phyloP scores from a whole-genome alignment of 495 filamentous ascomycete species.

The Penicillium ochrochloron region DNA sequence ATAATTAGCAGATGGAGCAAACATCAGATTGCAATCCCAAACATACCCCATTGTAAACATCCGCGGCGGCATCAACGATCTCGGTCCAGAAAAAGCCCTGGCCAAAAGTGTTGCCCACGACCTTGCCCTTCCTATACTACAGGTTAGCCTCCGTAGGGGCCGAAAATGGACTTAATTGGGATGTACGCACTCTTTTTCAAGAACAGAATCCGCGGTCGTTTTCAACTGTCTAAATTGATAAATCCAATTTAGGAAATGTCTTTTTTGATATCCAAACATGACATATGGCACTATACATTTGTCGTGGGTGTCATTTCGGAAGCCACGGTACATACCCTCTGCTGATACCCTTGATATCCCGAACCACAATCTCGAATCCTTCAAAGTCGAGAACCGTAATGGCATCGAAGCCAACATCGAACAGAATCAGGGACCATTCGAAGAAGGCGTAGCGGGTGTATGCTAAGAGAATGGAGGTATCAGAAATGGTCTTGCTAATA shows the following conservation, averaged over 20 bases:
- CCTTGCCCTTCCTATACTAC: conserved; percentile 73
- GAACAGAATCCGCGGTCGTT: conserved; percentile 72
- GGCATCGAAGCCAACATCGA: conserved; percentile 96
- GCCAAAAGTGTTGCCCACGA: conserved; percentile 70
- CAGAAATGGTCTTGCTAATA: background rate
- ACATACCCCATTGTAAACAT: conserved; percentile 89
- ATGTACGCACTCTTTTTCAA: conserved; percentile 84
- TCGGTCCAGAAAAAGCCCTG: conserved; percentile 73
- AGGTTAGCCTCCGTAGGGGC: conserved; percentile 37
- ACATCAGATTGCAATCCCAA: background rate
- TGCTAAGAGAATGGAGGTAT: conserved; percentile 53
- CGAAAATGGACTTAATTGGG: conserved; percentile 22
- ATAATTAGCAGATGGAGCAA: conserved; percentile 25
- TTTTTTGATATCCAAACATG: conserved; percentile 38
- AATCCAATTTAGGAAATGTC: conserved; percentile 52
- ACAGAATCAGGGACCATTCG: conserved; percentile 93
- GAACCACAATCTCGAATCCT: conserved; percentile 84
- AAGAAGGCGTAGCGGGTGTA: conserved; percentile 99
- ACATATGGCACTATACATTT: conserved; percentile 56
- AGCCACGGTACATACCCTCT: conserved; percentile 99
- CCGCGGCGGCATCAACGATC: conserved; percentile 79
- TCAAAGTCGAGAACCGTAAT: conserved; percentile 95
- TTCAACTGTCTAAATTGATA: conserved; percentile 53
- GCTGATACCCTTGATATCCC: conserved; percentile 85
- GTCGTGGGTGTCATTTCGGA: conserved; percentile 72